A percentile compares a stretch with the other conserved stretches of the same genome.
These are phyloP conservation scores for Fusarium virguliforme DNA, from an alignment of 2,329 filamentous ascomycete species.

Conservation along the genomic window DNA sequence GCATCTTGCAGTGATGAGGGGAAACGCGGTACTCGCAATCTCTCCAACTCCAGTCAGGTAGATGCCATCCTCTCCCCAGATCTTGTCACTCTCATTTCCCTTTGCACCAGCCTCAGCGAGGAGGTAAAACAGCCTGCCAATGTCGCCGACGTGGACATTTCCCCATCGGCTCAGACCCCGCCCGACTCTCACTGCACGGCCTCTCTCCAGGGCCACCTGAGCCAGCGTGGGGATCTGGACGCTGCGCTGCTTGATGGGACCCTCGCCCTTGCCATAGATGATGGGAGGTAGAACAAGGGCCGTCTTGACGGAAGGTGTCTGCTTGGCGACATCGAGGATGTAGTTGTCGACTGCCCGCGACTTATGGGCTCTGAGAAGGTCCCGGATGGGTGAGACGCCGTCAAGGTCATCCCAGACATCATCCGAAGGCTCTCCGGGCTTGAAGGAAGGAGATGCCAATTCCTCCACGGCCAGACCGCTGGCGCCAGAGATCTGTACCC, in stretches of 20 bases:
- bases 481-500: conserved; percentile 59
- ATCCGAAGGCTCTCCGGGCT: conserved; percentile 51
- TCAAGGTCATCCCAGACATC: conserved; percentile 58
- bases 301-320: conserved; percentile 52
- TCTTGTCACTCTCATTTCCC: conserved; percentile 37
- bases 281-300: conserved; percentile 57
- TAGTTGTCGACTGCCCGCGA: conserved; percentile 58
- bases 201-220: conserved; percentile 53
- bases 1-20: background rate
- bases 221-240: conserved; percentile 60
- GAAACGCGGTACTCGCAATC: conserved; percentile 41
- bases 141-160: conserved; percentile 56
- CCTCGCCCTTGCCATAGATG: conserved; percentile 59
- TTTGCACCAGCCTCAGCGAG: conserved; percentile 54
- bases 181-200: conserved; percentile 55
- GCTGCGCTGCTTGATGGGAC: conserved; percentile 59
- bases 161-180: conserved; percentile 56
- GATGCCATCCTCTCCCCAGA: conserved; percentile 60
- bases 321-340: conserved; percentile 52
- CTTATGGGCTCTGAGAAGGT: conserved; percentile 50
- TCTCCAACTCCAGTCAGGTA: conserved; percentile 55
- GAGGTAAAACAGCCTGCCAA: conserved; percentile 51
- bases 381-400: conserved; percentile 43
- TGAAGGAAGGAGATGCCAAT: conserved; percentile 52
- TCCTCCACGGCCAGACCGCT: conserved; percentile 55